phyloP scores from a whole-genome alignment of 176 grass and related monocot genomes.

The Neostapfia colusana region DNA sequence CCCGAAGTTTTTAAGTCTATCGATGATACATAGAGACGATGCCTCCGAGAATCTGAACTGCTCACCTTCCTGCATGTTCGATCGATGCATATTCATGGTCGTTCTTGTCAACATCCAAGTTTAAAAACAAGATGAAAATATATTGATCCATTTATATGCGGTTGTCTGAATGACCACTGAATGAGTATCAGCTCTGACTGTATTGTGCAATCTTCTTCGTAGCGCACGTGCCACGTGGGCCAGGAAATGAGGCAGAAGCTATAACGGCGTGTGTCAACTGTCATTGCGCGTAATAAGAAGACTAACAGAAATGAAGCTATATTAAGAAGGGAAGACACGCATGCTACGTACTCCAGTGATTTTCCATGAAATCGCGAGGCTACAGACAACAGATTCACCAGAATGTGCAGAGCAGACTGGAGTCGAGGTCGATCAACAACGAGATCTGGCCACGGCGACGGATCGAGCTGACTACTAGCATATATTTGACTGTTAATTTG shows the following conservation, averaged over 20 bases:
- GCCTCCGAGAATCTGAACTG: conserved; percentile 36
- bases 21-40: neutral
- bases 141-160: neutral
- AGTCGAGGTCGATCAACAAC: too few species aligned
- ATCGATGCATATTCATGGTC: neutral
- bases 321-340: too few species aligned
- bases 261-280: neutral
- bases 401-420: neutral
- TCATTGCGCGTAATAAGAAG: neutral
- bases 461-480: neutral
- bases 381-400: neutral
- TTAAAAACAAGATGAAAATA: conserved; percentile 5
- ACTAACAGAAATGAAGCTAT: neutral
- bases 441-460: neutral
- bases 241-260: neutral
- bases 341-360: conserved; percentile 9
- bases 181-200: neutral
- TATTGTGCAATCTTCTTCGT: neutral
- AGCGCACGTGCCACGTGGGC: conserved; percentile 45
- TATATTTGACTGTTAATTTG: neutral
- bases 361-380: conserved; percentile 39
- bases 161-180: neutral
- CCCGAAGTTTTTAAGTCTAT: neutral
- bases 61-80: neutral
- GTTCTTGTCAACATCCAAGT: conserved; percentile 2